Conservation (phyloP, 2,329 filamentous ascomycete genomes). For the Xylaria sp. region DNA sequence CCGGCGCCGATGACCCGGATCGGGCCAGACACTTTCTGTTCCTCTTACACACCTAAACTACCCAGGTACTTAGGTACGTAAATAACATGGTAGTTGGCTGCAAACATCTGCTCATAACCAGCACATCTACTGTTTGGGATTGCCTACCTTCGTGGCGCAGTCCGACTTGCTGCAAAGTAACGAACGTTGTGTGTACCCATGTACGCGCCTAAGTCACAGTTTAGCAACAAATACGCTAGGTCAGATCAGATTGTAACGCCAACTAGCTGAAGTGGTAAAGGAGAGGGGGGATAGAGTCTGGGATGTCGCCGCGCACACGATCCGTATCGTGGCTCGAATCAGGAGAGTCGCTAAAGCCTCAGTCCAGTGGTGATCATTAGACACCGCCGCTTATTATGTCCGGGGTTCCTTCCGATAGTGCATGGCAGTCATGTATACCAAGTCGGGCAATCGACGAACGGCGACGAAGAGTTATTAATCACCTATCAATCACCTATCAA, state of each 20-base stretch:
- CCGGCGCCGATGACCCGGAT: conserved; percentile 14
- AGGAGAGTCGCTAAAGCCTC: conserved; percentile 15
- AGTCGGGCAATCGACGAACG: conserved; percentile 2
- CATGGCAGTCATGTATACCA: neutral
- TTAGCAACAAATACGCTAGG: neutral
- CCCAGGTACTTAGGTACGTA: conserved; percentile 3
- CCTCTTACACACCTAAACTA: neutral
- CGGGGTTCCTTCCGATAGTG: neutral
- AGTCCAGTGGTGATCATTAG: conserved; percentile 24
- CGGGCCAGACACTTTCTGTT: conserved; percentile 8
- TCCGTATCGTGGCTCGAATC: conserved; percentile 39
- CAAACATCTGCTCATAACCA: conserved; percentile 30
- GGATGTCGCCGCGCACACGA: conserved; percentile 10
- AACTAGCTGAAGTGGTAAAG: neutral
- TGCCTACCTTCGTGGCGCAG: conserved; percentile 25
- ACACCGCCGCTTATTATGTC: conserved; percentile 26
- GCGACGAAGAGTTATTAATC: no score
- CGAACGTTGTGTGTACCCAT: neutral
- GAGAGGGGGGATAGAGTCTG: conserved; percentile 9
- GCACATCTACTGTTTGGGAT: conserved; percentile 5
- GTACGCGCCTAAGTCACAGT: neutral
- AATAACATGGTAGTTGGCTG: conserved; percentile 1
- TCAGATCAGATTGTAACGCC: conserved; percentile 14
- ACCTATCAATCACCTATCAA: conserved; percentile 9
- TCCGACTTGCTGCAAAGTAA: conserved; percentile 28